Conservation (phyloP, 192 early-diverging fungal species). For the Coemansia biformis region DNA sequence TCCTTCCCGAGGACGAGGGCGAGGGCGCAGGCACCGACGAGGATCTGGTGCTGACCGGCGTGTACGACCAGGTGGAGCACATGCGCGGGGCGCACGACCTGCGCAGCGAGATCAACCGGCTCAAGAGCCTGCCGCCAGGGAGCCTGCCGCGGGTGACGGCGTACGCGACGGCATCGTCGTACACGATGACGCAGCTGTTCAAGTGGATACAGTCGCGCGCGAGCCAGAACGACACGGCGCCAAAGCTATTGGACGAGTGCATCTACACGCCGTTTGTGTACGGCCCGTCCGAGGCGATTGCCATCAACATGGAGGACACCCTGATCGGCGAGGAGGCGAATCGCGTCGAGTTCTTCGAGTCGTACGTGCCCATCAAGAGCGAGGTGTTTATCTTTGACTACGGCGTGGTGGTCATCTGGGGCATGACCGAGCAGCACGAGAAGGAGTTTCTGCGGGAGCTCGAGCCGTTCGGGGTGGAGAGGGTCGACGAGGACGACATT, state of each 20-base stretch:
- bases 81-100: conserved; percentile 53
- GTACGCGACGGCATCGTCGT: conserved; percentile 80
- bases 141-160: conserved; percentile 76
- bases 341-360: conserved; percentile 27
- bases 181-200: conserved; percentile 69
- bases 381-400: conserved; percentile 91
- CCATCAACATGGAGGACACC: conserved; percentile 41
- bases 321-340: conserved; percentile 22
- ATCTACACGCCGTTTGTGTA: conserved; percentile 50
- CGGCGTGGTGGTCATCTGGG: conserved; percentile 95
- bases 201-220: conserved; percentile 68
- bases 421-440: conserved; percentile 82
- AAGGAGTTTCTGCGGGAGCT: conserved; percentile 67
- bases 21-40: conserved; percentile 47
- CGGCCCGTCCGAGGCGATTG: conserved; percentile 33
- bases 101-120: conserved; percentile 64
- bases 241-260: conserved; percentile 79
- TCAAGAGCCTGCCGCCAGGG: conserved; percentile 68
- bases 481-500: conserved; percentile 56
- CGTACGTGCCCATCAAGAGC: conserved; percentile 50
- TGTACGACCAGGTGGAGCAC: conserved; percentile 69
- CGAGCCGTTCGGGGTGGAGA: conserved; percentile 57
- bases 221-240: conserved; percentile 57
- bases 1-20: conserved; percentile 75
- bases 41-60: conserved; percentile 49